Percentiles rank a stretch among this genome's conserved stretches.
phyloP scores from a whole-genome alignment of 164 flowering plant genomes.

The Saururus chinensis region DNA sequence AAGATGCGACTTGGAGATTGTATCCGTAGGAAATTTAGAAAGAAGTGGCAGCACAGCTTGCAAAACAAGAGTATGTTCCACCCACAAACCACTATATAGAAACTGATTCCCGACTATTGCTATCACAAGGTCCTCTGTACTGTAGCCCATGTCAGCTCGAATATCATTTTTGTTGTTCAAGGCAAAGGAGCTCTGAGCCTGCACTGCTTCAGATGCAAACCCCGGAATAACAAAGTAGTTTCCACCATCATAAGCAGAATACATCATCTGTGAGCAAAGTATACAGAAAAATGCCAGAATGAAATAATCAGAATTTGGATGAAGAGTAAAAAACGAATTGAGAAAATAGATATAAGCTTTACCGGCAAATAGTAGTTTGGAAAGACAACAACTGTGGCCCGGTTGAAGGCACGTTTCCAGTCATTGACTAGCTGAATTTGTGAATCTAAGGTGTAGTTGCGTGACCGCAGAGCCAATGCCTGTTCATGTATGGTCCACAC shows the following conservation, averaged over 20 bases:
- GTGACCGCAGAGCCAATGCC: slow-evolving; percentile 48
- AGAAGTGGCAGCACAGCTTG: slow-evolving; percentile 62
- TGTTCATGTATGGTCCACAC: slow-evolving; percentile 80
- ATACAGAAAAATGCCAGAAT: background rate
- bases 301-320: too few species aligned
- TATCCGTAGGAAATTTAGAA: slow-evolving; percentile 21
- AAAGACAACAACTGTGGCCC: slow-evolving; percentile 83
- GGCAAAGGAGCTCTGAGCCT: slow-evolving; percentile 31
- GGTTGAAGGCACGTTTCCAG: slow-evolving; percentile 75
- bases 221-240: slow-evolving; percentile 88
- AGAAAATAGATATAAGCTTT: slow-evolving; percentile 13
- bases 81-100: slow-evolving; percentile 74
- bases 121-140: slow-evolving; percentile 46
- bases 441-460: slow-evolving; percentile 45
- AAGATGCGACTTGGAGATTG: slow-evolving; percentile 30
- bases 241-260: slow-evolving; percentile 73
- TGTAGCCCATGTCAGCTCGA: slow-evolving; percentile 35
- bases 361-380: slow-evolving; percentile 81
- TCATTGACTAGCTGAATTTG: slow-evolving; percentile 48
- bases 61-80: slow-evolving; percentile 82
- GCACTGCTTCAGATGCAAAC: slow-evolving; percentile 68
- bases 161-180: slow-evolving; percentile 20
- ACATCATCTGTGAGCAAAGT: slow-evolving; percentile 46
- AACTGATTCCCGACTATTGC: slow-evolving; percentile 72
- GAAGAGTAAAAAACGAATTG: background rate